phyloP scores from a whole-genome alignment of 2,329 filamentous ascomycete species.

The Colletotrichum lini region DNA sequence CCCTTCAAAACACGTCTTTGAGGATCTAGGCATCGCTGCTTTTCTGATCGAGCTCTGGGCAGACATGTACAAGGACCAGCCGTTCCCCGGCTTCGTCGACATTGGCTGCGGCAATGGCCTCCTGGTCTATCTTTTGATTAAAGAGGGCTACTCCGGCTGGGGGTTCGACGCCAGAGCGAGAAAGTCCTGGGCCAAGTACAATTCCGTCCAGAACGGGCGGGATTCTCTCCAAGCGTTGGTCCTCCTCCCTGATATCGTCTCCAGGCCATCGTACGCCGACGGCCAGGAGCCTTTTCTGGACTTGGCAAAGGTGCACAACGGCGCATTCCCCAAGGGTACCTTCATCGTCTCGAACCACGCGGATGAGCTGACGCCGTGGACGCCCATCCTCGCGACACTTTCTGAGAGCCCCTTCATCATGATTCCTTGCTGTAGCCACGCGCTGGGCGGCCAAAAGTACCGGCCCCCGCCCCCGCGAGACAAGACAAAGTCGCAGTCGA shows the following conservation, averaged over 20 bases:
- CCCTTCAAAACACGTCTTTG: slow-evolving; percentile 93
- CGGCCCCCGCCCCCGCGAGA: slow-evolving; percentile 74
- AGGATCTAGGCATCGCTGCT: slow-evolving; percentile 90
- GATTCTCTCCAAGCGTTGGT: slow-evolving; percentile 61
- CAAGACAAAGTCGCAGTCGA: slow-evolving; percentile 70
- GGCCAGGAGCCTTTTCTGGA: slow-evolving; percentile 41
- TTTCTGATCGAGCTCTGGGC: slow-evolving; percentile 94
- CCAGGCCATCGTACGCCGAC: slow-evolving; percentile 30
- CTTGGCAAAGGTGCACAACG: slow-evolving; percentile 62
- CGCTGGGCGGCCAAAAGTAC: slow-evolving; percentile 81
- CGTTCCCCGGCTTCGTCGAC: slow-evolving; percentile 92
- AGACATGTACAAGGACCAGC: slow-evolving; percentile 77
- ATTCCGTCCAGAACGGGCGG: slow-evolving; percentile 41
- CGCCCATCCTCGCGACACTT: slow-evolving; percentile 85
- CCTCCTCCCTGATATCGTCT: slow-evolving; percentile 63
- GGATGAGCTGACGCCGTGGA: slow-evolving; percentile 97
- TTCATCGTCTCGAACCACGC: slow-evolving; percentile 99
- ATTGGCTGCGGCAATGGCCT: slow-evolving; percentile 97
- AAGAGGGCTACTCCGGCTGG: slow-evolving; percentile 87
- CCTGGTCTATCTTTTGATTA: slow-evolving; percentile 84
- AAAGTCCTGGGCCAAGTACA: slow-evolving; percentile 88
- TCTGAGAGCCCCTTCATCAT: slow-evolving; percentile 87
- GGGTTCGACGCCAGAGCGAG: slow-evolving; percentile 92
- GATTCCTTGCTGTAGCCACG: slow-evolving; percentile 96
- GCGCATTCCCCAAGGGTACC: slow-evolving; percentile 79